phyloP scores from a whole-genome alignment of 306 rosid genomes.

The Myrica gale region DNA sequence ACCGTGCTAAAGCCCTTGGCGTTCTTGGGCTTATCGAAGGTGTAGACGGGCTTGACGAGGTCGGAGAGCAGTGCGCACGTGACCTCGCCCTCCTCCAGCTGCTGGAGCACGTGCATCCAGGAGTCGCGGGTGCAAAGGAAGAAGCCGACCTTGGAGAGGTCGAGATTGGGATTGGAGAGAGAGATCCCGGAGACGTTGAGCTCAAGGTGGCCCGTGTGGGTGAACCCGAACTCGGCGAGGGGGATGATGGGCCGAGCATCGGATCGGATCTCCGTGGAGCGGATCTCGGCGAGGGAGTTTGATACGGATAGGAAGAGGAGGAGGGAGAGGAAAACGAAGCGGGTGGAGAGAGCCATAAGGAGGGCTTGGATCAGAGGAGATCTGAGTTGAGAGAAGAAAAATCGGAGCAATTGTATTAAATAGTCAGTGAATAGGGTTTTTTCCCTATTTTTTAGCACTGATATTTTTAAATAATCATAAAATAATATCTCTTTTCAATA shows the following conservation, averaged over 20 bases:
- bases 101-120: conserved; percentile 74
- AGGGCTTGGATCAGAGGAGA: neutral
- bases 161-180: conserved; percentile 45
- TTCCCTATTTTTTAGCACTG: too few relatives aligned
- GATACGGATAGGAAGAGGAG: conserved; percentile 23
- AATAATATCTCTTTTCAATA: too few relatives aligned
- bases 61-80: conserved; percentile 63
- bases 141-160: conserved; percentile 71
- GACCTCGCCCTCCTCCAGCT: conserved; percentile 63
- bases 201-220: conserved; percentile 74
- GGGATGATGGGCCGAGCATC: conserved; percentile 63
- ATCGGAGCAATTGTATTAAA: neutral
- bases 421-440: too few relatives aligned
- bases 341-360: conserved; percentile 19
- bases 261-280: conserved; percentile 43
- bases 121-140: conserved; percentile 77
- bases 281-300: conserved; percentile 64
- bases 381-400: neutral
- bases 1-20: conserved; percentile 14
- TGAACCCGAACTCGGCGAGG: conserved; percentile 83
- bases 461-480: too few relatives aligned
- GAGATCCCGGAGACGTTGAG: conserved; percentile 57
- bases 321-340: conserved; percentile 21
- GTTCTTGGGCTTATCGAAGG: conserved; percentile 46
- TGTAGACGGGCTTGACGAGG: conserved; percentile 56